phyloP scores from a whole-genome alignment of 441 rosid species.

The Populus hybrid region DNA sequence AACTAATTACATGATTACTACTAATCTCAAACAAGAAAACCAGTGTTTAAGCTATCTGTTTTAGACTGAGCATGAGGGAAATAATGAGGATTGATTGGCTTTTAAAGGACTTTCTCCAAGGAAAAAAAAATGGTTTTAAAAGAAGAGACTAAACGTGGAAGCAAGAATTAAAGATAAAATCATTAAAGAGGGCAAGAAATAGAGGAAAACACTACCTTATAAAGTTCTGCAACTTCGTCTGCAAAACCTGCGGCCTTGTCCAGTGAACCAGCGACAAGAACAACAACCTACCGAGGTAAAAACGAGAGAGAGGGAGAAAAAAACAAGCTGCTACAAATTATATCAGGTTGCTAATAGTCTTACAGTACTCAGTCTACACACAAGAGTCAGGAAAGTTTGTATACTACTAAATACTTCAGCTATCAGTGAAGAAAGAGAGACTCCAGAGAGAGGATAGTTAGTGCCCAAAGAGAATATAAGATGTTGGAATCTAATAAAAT shows the following conservation, averaged over 20 bases:
- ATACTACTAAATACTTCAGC: not conserved
- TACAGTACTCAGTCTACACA: constrained; percentile 6
- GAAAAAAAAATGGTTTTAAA: not conserved
- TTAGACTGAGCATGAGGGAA: not conserved
- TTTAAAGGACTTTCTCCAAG: not conserved
- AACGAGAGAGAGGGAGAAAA: constrained; percentile 13
- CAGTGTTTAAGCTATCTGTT: not conserved
- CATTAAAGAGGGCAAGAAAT: not conserved
- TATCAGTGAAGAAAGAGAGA: too few relatives aligned
- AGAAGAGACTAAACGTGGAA: not conserved
- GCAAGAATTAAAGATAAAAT: not conserved
- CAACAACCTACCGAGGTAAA: constrained; percentile 41
- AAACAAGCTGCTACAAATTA: constrained; percentile 11
- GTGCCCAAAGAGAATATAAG: not conserved
- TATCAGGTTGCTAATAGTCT: constrained; percentile 12
- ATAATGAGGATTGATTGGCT: not conserved
- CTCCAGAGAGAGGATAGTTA: not conserved
- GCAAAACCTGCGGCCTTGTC: constrained; percentile 42
- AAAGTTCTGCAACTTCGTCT: constrained; percentile 30
- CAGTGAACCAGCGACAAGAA: constrained; percentile 43
- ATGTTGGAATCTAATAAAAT: constrained; percentile 7
- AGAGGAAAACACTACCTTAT: constrained; percentile 29
- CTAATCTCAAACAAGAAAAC: not conserved
- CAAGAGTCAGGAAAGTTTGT: constrained; percentile 24
- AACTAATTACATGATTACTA: not conserved